phyloP scores from a whole-genome alignment of 495 filamentous ascomycete genomes.

The Saxophila tyrrhenica region DNA sequence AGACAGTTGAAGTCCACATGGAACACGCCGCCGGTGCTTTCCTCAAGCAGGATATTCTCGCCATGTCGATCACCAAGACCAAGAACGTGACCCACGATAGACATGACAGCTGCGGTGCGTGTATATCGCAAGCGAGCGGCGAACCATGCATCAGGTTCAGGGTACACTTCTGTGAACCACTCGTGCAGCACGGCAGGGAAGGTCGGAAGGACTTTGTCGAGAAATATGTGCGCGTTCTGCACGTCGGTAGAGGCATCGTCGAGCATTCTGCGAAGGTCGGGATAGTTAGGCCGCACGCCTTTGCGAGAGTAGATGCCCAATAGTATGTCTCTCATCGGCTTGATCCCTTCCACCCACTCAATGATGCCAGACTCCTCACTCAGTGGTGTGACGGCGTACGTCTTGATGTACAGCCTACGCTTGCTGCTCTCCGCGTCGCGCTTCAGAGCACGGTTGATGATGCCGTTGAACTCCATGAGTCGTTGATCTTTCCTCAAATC shows the following conservation, averaged over 20 bases:
- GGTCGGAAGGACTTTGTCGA: conserved; percentile 46
- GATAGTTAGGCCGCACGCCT: conserved; percentile 46
- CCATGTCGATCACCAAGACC: conserved; percentile 96
- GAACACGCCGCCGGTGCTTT: conserved; percentile 84
- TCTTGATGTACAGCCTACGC: conserved; percentile 82
- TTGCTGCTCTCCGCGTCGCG: conserved; percentile 81
- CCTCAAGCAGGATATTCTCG: conserved; percentile 92
- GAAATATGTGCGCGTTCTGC: conserved; percentile 55
- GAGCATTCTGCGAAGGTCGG: conserved; percentile 45
- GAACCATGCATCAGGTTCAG: conserved; percentile 86
- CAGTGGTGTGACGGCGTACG: conserved; percentile 88
- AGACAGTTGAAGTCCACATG: conserved; percentile 99
- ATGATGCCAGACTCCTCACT: conserved; percentile 98
- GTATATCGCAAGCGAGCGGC: conserved; percentile 82
- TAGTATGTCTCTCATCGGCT: conserved; percentile 85
- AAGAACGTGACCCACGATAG: conserved; percentile 89
- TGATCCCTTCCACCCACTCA: conserved; percentile 97
- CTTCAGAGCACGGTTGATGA: conserved; percentile 91
- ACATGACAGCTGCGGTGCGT: conserved; percentile 91
- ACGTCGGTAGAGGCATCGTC: conserved; percentile 44
- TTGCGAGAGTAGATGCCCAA: conserved; percentile 63
- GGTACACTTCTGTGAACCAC: conserved; percentile 93
- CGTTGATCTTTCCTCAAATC: conserved; percentile 94
- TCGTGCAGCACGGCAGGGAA: conserved; percentile 78
- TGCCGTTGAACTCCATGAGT: conserved; percentile 96